Conservation (phyloP, 2,329 filamentous ascomycete species). For the Microdochium bolleyi region DNA sequence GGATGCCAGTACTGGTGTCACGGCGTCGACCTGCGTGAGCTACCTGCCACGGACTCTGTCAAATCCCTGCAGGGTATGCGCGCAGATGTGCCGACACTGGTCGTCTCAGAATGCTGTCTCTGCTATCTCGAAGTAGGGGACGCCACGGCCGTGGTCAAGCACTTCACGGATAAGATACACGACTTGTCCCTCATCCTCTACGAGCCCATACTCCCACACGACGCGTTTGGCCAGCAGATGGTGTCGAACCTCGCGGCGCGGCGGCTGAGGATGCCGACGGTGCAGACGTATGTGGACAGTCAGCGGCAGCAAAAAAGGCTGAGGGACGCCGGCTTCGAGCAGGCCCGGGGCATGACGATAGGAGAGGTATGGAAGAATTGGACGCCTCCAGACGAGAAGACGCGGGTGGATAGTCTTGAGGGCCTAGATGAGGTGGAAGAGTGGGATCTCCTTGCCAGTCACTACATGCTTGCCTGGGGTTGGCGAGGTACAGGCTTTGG, state of each 20-base stretch:
- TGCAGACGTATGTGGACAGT: slow-evolving; percentile 63
- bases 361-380: slow-evolving; percentile 67
- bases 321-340: slow-evolving; percentile 54
- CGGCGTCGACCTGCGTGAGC: slow-evolving; percentile 60
- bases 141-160: slow-evolving; percentile 55
- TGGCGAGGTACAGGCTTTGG: slow-evolving; percentile 51
- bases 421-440: slow-evolving; percentile 95
- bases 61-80: slow-evolving; percentile 34
- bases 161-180: slow-evolving; percentile 48
- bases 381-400: slow-evolving; percentile 64
- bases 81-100: slow-evolving; percentile 62
- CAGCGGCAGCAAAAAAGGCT: slow-evolving; percentile 62
- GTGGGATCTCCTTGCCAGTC: slow-evolving; percentile 76
- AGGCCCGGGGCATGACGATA: slow-evolving; percentile 33
- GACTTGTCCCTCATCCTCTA: slow-evolving; percentile 64
- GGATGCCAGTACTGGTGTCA: slow-evolving; percentile 47
- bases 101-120: slow-evolving; percentile 93
- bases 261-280: slow-evolving; percentile 75
- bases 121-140: slow-evolving; percentile 70
- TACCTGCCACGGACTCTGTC: slow-evolving; percentile 24
- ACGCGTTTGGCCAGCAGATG: slow-evolving; percentile 90
- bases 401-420: slow-evolving; percentile 70
- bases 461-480: slow-evolving; percentile 89
- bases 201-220: slow-evolving; percentile 77
- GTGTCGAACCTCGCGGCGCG: slow-evolving; percentile 77